Conservation (phyloP, 1,284 basidiomycete species). For the Tilletia walkeri region DNA sequence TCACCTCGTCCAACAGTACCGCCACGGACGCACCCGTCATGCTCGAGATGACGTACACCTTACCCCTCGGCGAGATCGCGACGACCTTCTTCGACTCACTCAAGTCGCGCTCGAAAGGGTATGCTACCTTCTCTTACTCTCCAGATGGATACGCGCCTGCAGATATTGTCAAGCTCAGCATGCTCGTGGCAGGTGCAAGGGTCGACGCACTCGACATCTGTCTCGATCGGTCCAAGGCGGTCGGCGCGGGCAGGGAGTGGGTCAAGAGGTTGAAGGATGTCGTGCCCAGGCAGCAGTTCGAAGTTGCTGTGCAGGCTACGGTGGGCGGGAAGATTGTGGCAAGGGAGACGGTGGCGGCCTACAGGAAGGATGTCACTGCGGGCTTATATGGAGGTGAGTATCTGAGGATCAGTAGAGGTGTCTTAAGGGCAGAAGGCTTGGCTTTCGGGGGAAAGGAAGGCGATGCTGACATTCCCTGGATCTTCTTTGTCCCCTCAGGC, state of each 20-base stretch:
- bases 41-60: slow-evolving; percentile 47
- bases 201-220: slow-evolving; percentile 50
- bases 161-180: slow-evolving; percentile 48
- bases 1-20: slow-evolving; percentile 3
- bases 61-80: slow-evolving; percentile 52
- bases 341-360: slow-evolving; percentile 66
- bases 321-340: slow-evolving; percentile 84
- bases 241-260: slow-evolving; percentile 38
- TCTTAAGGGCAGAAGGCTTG: no score
- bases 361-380: slow-evolving; percentile 65
- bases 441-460: no score
- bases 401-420: no score
- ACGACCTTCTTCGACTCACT: slow-evolving; percentile 55
- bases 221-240: slow-evolving; percentile 47
- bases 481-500: no score
- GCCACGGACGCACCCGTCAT: not conserved
- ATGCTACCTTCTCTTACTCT: slow-evolving; percentile 52
- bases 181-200: slow-evolving; percentile 43
- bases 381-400: not conserved
- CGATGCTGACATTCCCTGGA: no score
- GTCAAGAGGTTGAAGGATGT: slow-evolving; percentile 48
- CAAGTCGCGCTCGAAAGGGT: slow-evolving; percentile 52
- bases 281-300: slow-evolving; percentile 85
- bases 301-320: slow-evolving; percentile 65
- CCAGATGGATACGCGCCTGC: slow-evolving; percentile 40